phyloP scores from a whole-genome alignment of 1,284 basidiomycete genomes.

The Ustilago nuda region DNA sequence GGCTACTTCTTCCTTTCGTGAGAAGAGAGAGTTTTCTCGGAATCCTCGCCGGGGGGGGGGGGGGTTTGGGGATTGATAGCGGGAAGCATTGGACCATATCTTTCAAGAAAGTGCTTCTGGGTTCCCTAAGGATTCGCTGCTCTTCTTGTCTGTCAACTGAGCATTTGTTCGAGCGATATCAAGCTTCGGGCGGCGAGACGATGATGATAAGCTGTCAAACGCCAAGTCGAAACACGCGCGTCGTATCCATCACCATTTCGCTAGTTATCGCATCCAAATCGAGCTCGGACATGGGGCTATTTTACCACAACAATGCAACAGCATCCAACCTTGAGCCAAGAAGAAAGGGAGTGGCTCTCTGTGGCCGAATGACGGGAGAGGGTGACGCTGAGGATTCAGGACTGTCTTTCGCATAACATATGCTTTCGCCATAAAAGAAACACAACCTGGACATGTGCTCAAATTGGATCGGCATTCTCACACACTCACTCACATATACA shows the following conservation, averaged over 20 bases:
- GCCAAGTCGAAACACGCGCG: background rate
- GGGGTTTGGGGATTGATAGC: too few species aligned
- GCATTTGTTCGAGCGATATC: too few species aligned
- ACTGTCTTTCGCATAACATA: background rate
- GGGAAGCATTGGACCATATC: background rate
- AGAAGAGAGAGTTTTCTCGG: background rate
- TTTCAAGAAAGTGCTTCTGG: background rate
- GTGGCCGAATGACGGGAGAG: too few species aligned
- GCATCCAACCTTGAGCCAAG: background rate
- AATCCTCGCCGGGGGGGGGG: too few species aligned
- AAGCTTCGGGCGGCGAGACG: background rate
- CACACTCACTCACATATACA: background rate
- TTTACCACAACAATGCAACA: background rate
- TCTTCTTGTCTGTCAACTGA: too few species aligned
- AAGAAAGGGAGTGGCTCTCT: background rate
- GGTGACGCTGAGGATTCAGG: background rate
- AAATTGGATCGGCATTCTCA: background rate
- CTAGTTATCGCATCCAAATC: background rate
- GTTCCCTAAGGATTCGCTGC: too few species aligned
- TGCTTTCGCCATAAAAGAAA: background rate
- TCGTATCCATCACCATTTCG: background rate
- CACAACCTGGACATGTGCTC: slow-evolving; percentile 1
- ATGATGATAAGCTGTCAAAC: background rate
- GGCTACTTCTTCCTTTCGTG: background rate
- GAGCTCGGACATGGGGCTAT: background rate